Conservation (phyloP, 75 land plant species). For the Pinus taeda region DNA sequence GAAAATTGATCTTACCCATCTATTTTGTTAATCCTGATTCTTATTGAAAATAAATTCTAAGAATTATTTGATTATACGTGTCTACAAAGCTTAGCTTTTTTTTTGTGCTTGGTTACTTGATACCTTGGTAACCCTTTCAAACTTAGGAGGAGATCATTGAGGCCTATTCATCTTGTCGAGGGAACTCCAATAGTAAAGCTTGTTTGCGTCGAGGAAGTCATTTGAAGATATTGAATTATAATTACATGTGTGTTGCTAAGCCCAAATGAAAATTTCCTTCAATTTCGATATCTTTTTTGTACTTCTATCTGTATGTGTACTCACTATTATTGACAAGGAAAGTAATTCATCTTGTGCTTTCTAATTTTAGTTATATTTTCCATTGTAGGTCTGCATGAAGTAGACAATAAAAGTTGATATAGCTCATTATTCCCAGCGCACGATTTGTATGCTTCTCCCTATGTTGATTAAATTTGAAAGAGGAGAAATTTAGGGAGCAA, state of each 20-base stretch:
- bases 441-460: slow-evolving; percentile 47
- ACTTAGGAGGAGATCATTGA: slow-evolving; percentile 50
- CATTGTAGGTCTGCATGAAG: slow-evolving; percentile 22
- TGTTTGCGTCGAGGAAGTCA: slow-evolving; percentile 36
- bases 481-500: slow-evolving; percentile 34
- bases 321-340: not conserved
- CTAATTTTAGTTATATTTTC: not conserved
- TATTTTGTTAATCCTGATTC: not conserved
- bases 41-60: not conserved
- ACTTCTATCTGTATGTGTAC: not conserved
- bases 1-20: not conserved
- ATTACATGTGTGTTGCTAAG: slow-evolving; percentile 20
- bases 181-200: slow-evolving; percentile 66
- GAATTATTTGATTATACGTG: not conserved
- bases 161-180: slow-evolving; percentile 72
- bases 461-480: slow-evolving; percentile 34
- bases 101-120: not conserved
- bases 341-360: not conserved
- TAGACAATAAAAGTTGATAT: slow-evolving; percentile 10
- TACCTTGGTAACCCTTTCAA: slow-evolving; percentile 49
- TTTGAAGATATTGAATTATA: slow-evolving; percentile 16
- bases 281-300: not conserved
- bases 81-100: not conserved
- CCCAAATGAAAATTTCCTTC: not conserved
- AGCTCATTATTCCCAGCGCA: slow-evolving; percentile 22